These are phyloP conservation scores for Lipomyces sp. DNA, from an alignment of 805 yeast species.

Conservation along the genomic window DNA sequence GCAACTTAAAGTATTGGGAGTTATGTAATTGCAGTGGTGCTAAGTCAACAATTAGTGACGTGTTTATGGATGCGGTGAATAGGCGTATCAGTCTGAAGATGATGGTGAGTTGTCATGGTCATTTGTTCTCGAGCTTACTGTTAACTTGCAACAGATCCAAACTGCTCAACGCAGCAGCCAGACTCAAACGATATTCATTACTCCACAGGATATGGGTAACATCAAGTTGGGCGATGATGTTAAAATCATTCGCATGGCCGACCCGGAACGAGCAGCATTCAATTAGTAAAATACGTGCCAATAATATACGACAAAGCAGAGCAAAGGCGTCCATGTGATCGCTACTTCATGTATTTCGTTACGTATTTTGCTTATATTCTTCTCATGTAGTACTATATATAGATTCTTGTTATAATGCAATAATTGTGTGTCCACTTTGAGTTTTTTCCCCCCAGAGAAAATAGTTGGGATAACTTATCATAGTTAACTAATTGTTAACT, in stretches of 20 bases:
- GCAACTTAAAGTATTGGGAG: neutral
- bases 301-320: neutral
- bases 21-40: neutral
- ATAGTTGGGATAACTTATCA: no score
- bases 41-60: slow-evolving; percentile 57
- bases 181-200: slow-evolving; percentile 87
- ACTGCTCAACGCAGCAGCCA: slow-evolving; percentile 66
- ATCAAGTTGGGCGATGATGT: slow-evolving; percentile 64
- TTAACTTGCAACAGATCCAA: slow-evolving; percentile 46
- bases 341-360: neutral
- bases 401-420: neutral
- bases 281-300: neutral
- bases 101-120: slow-evolving; percentile 47
- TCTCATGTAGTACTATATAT: neutral
- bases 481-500: no score
- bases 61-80: slow-evolving; percentile 94
- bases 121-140: neutral
- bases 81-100: slow-evolving; percentile 77
- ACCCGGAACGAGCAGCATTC: slow-evolving; percentile 42
- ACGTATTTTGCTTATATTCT: neutral
- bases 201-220: slow-evolving; percentile 86
- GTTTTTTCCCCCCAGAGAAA: no score
- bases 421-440: no score
- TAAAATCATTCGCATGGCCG: slow-evolving; percentile 44
- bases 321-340: neutral